These are phyloP conservation scores for Acanthamoeba lenticulata DNA, from an alignment of 208 protist genomes.

Conservation along the genomic window DNA sequence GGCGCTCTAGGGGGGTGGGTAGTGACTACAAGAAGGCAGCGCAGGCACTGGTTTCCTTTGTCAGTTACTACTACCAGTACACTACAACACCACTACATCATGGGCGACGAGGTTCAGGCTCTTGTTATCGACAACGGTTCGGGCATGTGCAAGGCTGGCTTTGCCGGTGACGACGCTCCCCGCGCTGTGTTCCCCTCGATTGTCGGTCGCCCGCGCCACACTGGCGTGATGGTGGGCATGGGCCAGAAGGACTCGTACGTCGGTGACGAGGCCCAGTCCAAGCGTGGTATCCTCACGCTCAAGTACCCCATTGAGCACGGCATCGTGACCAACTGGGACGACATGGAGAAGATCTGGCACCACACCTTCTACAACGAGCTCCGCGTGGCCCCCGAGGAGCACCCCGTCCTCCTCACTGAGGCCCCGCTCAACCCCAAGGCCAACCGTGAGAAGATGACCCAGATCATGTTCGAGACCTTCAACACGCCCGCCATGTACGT, in stretches of 20 bases:
- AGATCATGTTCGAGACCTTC: slow-evolving; percentile 92
- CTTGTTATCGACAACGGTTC: slow-evolving; percentile 97
- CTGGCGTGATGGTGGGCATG: slow-evolving; percentile 95
- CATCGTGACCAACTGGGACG: slow-evolving; percentile 98
- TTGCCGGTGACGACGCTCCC: slow-evolving; percentile 95
- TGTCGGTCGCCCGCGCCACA: slow-evolving; percentile 93
- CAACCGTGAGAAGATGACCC: slow-evolving; percentile 92
- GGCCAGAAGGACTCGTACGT: slow-evolving; percentile 87
- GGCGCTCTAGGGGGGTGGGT: not conserved
- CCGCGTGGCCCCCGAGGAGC: slow-evolving; percentile 96
- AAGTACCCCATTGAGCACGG: slow-evolving; percentile 86
- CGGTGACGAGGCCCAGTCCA: slow-evolving; percentile 86
- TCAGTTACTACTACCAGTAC: not conserved
- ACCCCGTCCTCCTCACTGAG: slow-evolving; percentile 95
- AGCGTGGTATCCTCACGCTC: slow-evolving; percentile 85
- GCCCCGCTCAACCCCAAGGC: slow-evolving; percentile 92
- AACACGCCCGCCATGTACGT: too few relatives aligned
- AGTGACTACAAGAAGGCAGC: not conserved
- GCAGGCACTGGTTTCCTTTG: not conserved
- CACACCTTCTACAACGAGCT: slow-evolving; percentile 99
- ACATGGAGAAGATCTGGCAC: slow-evolving; percentile 98
- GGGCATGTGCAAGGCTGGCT: slow-evolving; percentile 93
- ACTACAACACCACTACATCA: slow-evolving; percentile 77
- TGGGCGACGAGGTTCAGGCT: slow-evolving; percentile 84
- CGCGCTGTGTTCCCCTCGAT: slow-evolving; percentile 91